Evolutionary conservation across 2,329 filamentous ascomycete species (phyloP).

Genomic region (Aschersonia sp.): DNA sequence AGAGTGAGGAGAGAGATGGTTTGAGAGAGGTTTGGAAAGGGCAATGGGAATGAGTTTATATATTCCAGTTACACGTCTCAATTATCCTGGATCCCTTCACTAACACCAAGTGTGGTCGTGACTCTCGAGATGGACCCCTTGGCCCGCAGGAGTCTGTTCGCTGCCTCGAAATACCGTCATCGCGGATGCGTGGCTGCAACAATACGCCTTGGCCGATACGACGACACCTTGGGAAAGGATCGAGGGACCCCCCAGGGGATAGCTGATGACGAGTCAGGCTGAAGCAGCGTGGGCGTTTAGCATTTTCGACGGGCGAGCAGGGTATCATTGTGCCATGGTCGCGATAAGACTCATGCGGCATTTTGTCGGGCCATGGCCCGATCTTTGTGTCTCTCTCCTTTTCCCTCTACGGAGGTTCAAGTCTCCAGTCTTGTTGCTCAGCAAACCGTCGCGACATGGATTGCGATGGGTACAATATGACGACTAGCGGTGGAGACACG

Average conservation of each 20-base stretch:
- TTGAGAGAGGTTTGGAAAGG: slow-evolving; percentile 1
- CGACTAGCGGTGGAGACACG: slow-evolving; percentile 5
- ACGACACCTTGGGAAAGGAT: not conserved
- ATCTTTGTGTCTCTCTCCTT: slow-evolving; percentile 1
- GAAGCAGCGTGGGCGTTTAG: not conserved
- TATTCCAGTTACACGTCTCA: not conserved
- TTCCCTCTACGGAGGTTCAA: not conserved
- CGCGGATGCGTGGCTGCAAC: not conserved
- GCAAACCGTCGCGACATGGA: slow-evolving; percentile 2
- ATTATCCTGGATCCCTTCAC: not conserved
- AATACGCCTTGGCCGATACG: not conserved
- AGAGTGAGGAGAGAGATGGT: not conserved
- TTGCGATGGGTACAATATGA: slow-evolving; percentile 4
- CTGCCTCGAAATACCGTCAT: not conserved
- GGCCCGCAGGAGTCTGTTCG: not conserved
- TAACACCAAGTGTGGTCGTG: not conserved
- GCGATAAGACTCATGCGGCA: slow-evolving; percentile 15
- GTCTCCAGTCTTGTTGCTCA: slow-evolving; percentile 9
- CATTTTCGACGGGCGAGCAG: slow-evolving; percentile 2
- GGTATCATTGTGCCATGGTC: slow-evolving; percentile 2
- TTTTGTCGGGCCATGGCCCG: slow-evolving; percentile 13
- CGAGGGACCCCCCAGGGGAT: not conserved
- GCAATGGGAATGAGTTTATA: not conserved
- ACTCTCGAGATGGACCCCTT: not conserved
- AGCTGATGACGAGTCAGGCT: slow-evolving; percentile 1